phyloP scores from a whole-genome alignment of 768 basidiomycete genomes.

The Serendipita indica region DNA sequence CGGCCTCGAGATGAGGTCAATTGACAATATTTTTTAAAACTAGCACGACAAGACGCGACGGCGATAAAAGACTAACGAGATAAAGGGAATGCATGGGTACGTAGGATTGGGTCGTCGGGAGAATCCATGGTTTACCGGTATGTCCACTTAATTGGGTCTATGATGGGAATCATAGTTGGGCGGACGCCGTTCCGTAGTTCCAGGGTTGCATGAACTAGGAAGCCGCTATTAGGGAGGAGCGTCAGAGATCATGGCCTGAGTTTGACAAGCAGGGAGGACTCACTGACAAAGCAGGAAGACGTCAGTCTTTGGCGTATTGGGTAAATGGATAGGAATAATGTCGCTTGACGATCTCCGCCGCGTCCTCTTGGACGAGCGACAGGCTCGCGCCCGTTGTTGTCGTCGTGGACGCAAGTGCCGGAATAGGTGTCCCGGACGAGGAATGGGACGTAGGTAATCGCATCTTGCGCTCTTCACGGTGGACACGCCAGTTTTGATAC shows the following conservation, averaged over 20 bases:
- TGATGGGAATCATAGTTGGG: neutral
- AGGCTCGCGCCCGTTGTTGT: neutral
- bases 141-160: neutral
- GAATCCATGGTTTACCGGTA: neutral
- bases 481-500: neutral
- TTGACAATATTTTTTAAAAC: neutral
- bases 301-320: neutral
- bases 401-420: neutral
- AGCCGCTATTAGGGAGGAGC: neutral
- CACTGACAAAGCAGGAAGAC: neutral
- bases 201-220: neutral
- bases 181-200: no score
- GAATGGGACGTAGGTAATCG: neutral
- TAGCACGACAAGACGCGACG: neutral
- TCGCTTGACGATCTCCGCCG: neutral
- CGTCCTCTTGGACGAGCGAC: neutral
- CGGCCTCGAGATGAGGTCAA: neutral
- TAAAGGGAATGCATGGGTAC: neutral
- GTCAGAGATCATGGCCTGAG: neutral
- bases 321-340: constrained; percentile 2
- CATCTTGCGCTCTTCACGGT: neutral
- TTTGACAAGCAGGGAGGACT: neutral
- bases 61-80: neutral
- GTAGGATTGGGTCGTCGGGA: neutral
- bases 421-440: neutral